Evolutionary conservation across 2,329 filamentous ascomycete genomes (phyloP), one percentile per base, ranked within the genome.

Genomic region (Cladophialophora psammophila): DNA sequence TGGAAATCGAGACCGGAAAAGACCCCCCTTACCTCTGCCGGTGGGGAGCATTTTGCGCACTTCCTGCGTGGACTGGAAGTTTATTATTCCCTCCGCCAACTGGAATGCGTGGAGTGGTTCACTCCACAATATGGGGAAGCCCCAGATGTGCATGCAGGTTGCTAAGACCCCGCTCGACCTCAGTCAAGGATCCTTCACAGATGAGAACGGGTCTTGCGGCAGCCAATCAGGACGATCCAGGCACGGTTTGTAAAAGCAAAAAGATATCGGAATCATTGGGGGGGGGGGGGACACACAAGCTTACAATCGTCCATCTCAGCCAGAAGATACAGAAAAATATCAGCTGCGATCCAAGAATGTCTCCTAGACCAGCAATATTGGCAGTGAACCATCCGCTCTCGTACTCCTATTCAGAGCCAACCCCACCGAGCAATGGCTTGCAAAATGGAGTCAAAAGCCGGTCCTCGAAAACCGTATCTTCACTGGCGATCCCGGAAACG

Each of bases 351-450:
- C 13, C 15, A 52, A 52, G 20, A 52, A 60, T 53, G 50, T 32
- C 36, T 60, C 54, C 55, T 12, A 55, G 62, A 42, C 45, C 36
- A 38, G 62, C 62, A 53, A 32, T 64, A 40, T 55, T 64, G 13
- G 31, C 55, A 42, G 36, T 66, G 20, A 40, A 63, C 31, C 64
- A 66, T 36, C 64, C 64, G 18, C 59, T 66, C 15, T 54, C 53
- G 18, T 64, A 50, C 45, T 59, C 61, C 38, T 45, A 31, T n/a
- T 60, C 57, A 60, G 18, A 35, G 32, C 32, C 54, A 18, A 40
- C 13, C n/a, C 4, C 34, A 1, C 18, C 53, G 2, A 20, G 8
- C 12, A 58, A 48, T 10, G 61, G 53, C 15, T 18, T 34, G 15
- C 38, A n/a, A 36, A 32, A 59, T 50, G 57, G 36, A 8, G 13